phyloP scores from a whole-genome alignment of 371 early-diverging fungal species.

The Circinella minor region DNA sequence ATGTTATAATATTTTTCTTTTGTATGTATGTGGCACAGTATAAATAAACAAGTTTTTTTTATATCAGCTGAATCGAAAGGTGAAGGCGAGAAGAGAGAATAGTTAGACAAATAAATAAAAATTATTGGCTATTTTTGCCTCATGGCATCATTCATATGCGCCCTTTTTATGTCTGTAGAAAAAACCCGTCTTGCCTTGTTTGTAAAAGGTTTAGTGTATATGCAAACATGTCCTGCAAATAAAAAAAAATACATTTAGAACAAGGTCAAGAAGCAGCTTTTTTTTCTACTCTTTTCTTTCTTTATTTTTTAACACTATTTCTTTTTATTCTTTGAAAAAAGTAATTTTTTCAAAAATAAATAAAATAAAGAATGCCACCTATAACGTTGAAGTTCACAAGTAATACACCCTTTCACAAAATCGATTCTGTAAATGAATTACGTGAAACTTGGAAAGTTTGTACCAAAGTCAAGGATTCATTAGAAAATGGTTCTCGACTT shows the following conservation, averaged over 20 bases:
- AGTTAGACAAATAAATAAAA: neutral
- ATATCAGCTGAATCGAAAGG: too few species aligned
- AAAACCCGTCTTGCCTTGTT: neutral
- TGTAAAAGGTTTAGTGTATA: neutral
- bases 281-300: conserved; percentile 12
- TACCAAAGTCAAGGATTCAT: conserved; percentile 88
- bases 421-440: conserved; percentile 74
- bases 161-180: neutral
- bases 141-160: neutral
- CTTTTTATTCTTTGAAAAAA: neutral
- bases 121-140: neutral
- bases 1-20: too few species aligned
- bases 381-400: conserved; percentile 75
- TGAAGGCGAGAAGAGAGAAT: too few species aligned
- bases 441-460: conserved; percentile 84
- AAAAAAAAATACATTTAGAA: neutral
- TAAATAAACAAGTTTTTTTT: too few species aligned
- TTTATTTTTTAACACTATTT: neutral
- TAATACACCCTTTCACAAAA: conserved; percentile 64
- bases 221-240: too few species aligned
- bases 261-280: neutral
- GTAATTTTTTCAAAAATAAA: too few species aligned
- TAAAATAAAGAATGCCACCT: conserved; percentile 57
- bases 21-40: too few species aligned
- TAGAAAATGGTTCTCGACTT: conserved; percentile 83